Base-by-base conservation (phyloP, 2,329 filamentous ascomycete genomes). In the Microdochium paspali region DNA sequence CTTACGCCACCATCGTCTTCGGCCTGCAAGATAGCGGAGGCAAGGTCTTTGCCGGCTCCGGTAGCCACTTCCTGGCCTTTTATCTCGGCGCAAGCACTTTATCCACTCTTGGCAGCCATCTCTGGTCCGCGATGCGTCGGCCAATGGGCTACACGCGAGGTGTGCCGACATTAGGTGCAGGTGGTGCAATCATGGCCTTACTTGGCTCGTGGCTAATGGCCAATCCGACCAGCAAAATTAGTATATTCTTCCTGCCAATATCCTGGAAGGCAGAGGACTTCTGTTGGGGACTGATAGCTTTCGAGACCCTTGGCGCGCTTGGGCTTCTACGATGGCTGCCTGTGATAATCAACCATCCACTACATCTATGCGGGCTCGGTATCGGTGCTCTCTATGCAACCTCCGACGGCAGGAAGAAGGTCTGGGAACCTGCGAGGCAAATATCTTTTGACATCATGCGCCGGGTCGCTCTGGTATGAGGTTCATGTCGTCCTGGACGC, bases 1-100 rank as follows among this genome's bases (percentile, higher is more conserved):
- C 63, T 58, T 53, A 56, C 15, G 56, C 47, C 1, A 32, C 62
- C 2, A 48, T 52, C 40, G 55, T 55, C 30, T 57, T 62, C 10
- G 50, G 60, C 24, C 51, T 52, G 3, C 46, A 50, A 0, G 50
- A 61, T n/a, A 53, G 56, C 2, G 21, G 24, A n/a, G 54, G 49
- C 44, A 46, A 31, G 5, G 49, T 52, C 2, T 59, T 60, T 32
- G 25, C 23, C 6, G 46, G 44, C 12, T 57, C 53, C 24, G 57
- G 54, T 24, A 54, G 52, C 46, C 58, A 60, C 45, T 47, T 59
- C 6, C 49, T 50, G 5, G 54, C 58, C 10, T 60, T 60, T 43
- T 59, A 58, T 35, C 49, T 59, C 9, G 54, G 55, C 2, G 47
- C 53, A 12, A 56, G 56, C 21, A 45, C 58, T 7, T 23, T 58